Percentiles rank a stretch among this genome's conserved stretches.
Evolutionary conservation across 257 asterid species (phyloP).

Genomic region (Nemophila menziesii): DNA sequence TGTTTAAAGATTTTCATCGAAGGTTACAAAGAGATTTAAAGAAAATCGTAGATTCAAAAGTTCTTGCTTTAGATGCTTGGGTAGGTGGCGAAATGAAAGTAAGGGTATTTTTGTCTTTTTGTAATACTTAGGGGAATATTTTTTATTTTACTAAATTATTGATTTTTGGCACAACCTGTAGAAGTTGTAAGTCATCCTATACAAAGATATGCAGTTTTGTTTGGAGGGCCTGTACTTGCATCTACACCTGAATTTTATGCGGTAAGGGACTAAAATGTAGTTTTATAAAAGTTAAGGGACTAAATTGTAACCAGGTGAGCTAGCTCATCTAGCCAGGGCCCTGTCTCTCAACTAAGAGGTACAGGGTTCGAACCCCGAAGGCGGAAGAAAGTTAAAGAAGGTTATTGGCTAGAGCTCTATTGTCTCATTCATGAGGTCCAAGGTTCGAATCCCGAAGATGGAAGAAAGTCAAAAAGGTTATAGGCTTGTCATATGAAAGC

Average conservation of each 20-base stretch:
- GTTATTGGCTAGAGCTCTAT: no score
- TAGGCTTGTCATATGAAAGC: conserved; percentile 98
- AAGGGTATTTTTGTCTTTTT: conserved; percentile 15
- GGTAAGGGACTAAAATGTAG: no score
- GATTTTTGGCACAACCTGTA: conserved; percentile 85
- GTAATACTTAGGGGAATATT: background rate
- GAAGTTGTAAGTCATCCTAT: conserved; percentile 92
- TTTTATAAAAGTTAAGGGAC: no score
- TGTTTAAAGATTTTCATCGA: conserved; percentile 87
- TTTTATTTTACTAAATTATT: conserved; percentile 4
- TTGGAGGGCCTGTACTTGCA: conserved; percentile 95
- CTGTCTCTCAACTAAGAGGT: no score
- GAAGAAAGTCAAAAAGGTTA: no score
- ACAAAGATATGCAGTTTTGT: conserved; percentile 97
- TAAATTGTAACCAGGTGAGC: no score
- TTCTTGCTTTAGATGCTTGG: conserved; percentile 52
- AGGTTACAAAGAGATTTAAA: conserved; percentile 82
- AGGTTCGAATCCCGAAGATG: no score
- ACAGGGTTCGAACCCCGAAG: no score
- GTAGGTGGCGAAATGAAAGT: conserved; percentile 62
- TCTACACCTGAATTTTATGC: conserved; percentile 89
- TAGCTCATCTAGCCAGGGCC: no score
- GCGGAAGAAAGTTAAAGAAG: no score
- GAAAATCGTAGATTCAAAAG: conserved; percentile 82
- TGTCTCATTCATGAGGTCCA: no score